Base-by-base conservation (phyloP, 2,329 filamentous ascomycete genomes). In the Hypoxylon sp. region DNA sequence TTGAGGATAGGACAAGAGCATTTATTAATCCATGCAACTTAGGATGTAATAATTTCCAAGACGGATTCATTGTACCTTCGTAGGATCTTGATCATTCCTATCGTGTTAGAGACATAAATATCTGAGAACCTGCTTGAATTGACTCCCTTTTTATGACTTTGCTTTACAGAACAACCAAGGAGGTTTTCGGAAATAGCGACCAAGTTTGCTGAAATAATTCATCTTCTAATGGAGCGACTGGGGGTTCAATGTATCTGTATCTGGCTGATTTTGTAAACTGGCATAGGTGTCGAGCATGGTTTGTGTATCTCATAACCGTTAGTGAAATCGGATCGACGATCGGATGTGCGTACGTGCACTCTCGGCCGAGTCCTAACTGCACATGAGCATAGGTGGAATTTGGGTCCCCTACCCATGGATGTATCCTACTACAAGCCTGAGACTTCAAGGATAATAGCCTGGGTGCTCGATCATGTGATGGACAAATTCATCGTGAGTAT, bases 381-480 rank as follows among this genome's bases (percentile, higher is more conserved):
- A 6, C 25, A 10, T 46, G 53, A 34, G 28, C 25, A 11, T 21
- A n/a, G 5, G 36, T 49, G 19, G 6, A 28, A 19, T 32, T 30
- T 23, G n/a, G n/a, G 28, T 30, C 30, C 10, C 34, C 34, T 38
- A 30, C 9, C 5, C 28, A 30, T 30, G 28, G 5, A 13, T 34
- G 25, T 30, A 46, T 30, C n/a, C 7, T 41, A 14, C 14, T 51
- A 10, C 11, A 25, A 38, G 25, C 28, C 32, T 21, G 25, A 25
- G 38, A 49, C 30, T 25, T 10, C 5, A 3, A 48, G 41, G 2
- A 46, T 48, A 21, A 30, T 45, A 30, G 19, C 32, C 32, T 25
- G 10, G 53, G 46, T 38, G 25, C 25, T 23, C 5, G 21, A 48
- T 28, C 48, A 57, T 21, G 43, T 32, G 50, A 60, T 48, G 30